A percentile compares a stretch with the other conserved stretches of the same genome.
Evolutionary conservation across 2,329 filamentous ascomycete genomes (phyloP).

Genomic region (Pseudogymnoascus sp.): DNA sequence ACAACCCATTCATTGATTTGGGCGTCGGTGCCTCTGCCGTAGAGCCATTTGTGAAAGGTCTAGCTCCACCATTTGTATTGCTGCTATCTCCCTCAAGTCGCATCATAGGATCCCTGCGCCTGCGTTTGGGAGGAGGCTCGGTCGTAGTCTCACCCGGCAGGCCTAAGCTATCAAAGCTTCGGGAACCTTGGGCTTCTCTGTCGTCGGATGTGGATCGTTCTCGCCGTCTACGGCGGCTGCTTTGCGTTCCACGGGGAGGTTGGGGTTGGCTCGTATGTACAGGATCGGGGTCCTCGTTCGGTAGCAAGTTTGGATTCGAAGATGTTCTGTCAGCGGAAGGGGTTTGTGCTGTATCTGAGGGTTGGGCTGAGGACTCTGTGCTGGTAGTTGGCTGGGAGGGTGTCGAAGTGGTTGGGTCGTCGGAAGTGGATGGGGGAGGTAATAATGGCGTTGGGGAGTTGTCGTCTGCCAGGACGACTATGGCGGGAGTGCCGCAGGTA

Average conservation of each 20-base stretch:
- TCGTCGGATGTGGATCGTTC: slow-evolving; percentile 33
- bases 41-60: slow-evolving; percentile 49
- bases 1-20: slow-evolving; percentile 39
- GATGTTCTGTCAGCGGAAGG: slow-evolving; percentile 16
- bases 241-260: slow-evolving; percentile 28
- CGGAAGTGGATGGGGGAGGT: slow-evolving; percentile 59
- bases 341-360: slow-evolving; percentile 20
- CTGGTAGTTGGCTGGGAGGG: slow-evolving; percentile 40
- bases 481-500: slow-evolving; percentile 40
- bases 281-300: slow-evolving; percentile 24
- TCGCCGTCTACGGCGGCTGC: slow-evolving; percentile 50
- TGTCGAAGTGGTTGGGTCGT: slow-evolving; percentile 54
- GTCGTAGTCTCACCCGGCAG: slow-evolving; percentile 14
- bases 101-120: slow-evolving; percentile 51
- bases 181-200: slow-evolving; percentile 27
- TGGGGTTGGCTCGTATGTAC: slow-evolving; percentile 30
- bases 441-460: slow-evolving; percentile 39
- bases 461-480: slow-evolving; percentile 68
- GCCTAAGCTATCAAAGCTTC: slow-evolving; percentile 21
- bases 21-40: slow-evolving; percentile 31
- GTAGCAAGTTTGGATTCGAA: slow-evolving; percentile 21
- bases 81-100: slow-evolving; percentile 49
- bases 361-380: slow-evolving; percentile 37
- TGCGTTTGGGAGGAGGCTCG: slow-evolving; percentile 46
- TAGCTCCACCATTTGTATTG: slow-evolving; percentile 46